Evolutionary conservation across 2,329 filamentous ascomycete genomes (phyloP).

Genomic region (Aspergillus aculeatus): DNA sequence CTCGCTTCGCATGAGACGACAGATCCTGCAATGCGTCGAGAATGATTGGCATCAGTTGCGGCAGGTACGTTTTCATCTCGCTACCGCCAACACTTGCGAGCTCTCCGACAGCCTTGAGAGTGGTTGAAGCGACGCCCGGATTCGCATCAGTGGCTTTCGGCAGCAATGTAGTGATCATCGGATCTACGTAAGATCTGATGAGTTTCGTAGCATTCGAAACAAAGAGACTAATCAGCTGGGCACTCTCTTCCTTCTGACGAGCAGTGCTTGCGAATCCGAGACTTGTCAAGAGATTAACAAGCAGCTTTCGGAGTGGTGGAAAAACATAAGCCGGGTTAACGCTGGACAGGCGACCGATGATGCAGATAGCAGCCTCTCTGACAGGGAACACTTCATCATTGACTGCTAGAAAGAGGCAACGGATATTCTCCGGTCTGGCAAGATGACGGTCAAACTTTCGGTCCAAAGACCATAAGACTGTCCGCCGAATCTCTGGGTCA

Average conservation of each 20-base stretch:
- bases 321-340: conserved; percentile 98
- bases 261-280: conserved; percentile 94
- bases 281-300: conserved; percentile 94
- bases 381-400: conserved; percentile 95
- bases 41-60: conserved; percentile 90
- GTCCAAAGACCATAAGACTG: conserved; percentile 85
- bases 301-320: conserved; percentile 86
- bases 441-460: conserved; percentile 93
- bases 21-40: conserved; percentile 92
- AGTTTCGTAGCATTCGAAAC: conserved; percentile 90
- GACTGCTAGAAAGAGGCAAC: conserved; percentile 89
- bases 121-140: conserved; percentile 86
- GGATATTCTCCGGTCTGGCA: conserved; percentile 96
- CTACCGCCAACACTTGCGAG: conserved; percentile 90
- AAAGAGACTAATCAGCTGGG: conserved; percentile 85
- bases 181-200: conserved; percentile 94
- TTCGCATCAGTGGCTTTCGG: conserved; percentile 86
- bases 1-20: conserved; percentile 83
- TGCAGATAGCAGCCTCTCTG: conserved; percentile 89
- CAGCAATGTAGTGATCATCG: conserved; percentile 90
- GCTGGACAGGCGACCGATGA: conserved; percentile 87
- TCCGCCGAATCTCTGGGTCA: conserved; percentile 82
- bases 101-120: conserved; percentile 92
- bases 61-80: conserved; percentile 89
- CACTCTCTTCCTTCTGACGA: conserved; percentile 93